Conservation (phyloP, 768 basidiomycete species). For the Termitomyces sp. region DNA sequence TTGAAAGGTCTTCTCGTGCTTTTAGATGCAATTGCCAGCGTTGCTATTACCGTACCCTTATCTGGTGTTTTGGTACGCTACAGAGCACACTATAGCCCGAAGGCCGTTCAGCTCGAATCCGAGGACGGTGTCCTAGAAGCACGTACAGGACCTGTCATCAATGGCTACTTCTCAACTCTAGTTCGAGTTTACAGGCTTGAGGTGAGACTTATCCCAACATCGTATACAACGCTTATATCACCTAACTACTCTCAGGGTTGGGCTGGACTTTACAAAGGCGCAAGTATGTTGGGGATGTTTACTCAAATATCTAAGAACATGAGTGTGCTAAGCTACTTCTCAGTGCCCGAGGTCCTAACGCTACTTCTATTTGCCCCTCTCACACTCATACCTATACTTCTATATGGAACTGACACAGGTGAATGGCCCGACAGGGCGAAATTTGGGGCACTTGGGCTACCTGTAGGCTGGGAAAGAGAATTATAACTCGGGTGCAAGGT, state of each 20-base stretch:
- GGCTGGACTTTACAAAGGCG: slow-evolving; percentile 73
- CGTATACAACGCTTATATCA: slow-evolving; percentile 9
- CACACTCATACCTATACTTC: not conserved
- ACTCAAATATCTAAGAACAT: not conserved
- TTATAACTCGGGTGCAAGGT: not conserved
- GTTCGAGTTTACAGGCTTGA: slow-evolving; percentile 65
- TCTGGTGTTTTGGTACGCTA: slow-evolving; percentile 66
- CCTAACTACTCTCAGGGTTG: slow-evolving; percentile 37
- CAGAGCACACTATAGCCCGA: slow-evolving; percentile 80
- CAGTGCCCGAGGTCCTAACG: slow-evolving; percentile 4
- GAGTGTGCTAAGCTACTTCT: not conserved
- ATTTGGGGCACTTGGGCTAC: not conserved
- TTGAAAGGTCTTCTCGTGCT: not conserved
- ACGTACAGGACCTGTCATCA: slow-evolving; percentile 66
- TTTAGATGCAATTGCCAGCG: slow-evolving; percentile 25
- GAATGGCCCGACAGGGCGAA: slow-evolving; percentile 1
- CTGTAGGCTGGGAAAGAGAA: not conserved
- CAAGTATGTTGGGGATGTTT: slow-evolving; percentile 32
- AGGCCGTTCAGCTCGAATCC: slow-evolving; percentile 71
- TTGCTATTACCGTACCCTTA: slow-evolving; percentile 52
- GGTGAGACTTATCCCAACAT: slow-evolving; percentile 27
- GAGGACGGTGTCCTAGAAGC: slow-evolving; percentile 38
- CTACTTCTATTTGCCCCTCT: not conserved
- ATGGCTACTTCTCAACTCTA: slow-evolving; percentile 69
- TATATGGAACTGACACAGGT: not conserved